A percentile compares a stretch with the other conserved stretches of the same genome.
phyloP scores from a whole-genome alignment of 2,329 filamentous ascomycete species.

The Camillea tinctor region DNA sequence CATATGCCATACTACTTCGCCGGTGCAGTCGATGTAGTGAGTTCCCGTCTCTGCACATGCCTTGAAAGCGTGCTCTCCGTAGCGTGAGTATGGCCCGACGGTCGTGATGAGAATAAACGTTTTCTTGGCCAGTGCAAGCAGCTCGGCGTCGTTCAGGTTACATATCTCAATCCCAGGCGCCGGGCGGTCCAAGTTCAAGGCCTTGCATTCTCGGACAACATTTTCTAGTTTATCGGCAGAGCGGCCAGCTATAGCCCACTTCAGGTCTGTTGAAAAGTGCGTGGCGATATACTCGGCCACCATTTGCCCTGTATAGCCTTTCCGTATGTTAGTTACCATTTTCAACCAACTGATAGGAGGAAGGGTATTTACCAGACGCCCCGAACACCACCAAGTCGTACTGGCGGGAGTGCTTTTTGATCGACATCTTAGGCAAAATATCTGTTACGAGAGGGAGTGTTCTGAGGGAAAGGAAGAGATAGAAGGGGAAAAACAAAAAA shows the following conservation, averaged over 20 bases:
- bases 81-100: constrained; percentile 57
- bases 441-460: neutral
- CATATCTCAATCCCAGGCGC: constrained; percentile 52
- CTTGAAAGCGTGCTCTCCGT: constrained; percentile 59
- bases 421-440: constrained; percentile 39
- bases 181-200: constrained; percentile 64
- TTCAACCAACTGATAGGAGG: neutral
- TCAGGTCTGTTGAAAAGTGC: constrained; percentile 29
- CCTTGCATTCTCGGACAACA: constrained; percentile 65
- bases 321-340: constrained; percentile 2
- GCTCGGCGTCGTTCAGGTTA: constrained; percentile 43
- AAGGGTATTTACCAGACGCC: constrained; percentile 47
- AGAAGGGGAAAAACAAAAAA: too few species aligned
- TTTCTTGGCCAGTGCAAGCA: constrained; percentile 53
- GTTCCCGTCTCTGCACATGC: constrained; percentile 62
- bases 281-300: constrained; percentile 32
- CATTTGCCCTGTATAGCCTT: constrained; percentile 34
- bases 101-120: constrained; percentile 56
- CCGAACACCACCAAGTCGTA: constrained; percentile 60
- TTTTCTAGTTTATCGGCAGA: constrained; percentile 57
- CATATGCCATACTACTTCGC: constrained; percentile 57
- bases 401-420: constrained; percentile 50
- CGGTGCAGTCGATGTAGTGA: constrained; percentile 64
- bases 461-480: neutral
- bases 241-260: constrained; percentile 35